Base-by-base conservation (phyloP, 441 rosid species). In the Euphorbia schlechtendalii region DNA sequence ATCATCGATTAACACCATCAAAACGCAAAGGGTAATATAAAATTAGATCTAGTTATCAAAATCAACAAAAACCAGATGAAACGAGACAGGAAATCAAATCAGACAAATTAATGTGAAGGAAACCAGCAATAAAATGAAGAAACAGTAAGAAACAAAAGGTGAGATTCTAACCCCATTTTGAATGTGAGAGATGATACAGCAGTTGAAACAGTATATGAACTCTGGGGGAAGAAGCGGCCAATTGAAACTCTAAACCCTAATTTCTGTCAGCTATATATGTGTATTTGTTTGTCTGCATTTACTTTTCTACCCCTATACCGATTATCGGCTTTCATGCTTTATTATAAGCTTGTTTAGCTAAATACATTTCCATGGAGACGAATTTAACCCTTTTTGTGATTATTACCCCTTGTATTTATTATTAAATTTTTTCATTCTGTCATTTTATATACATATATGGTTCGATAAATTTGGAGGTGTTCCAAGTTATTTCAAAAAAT, bases 131-230 rank as follows among this genome's bases (percentile, higher is more conserved):
- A n/a, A n/a, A n/a, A n/a, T n/a, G n/a, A n/a, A n/a, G n/a, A n/a
- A n/a, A n/a, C n/a, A n/a, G 13, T 32, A 8, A 8, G 17, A 8
- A 13, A 0, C 15, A 17, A 27, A 64, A 4, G 17, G 28, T 5
- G 2, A 9, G 14, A 61, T 1, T 40, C 80, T 51, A 22, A 69
- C 77, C 80, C 76, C 80, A 76, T 76, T 55, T 73, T 76, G 64
- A 30, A 56, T 46, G 53, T n/a, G 15, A 0, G 15, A 52, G 38
- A 24, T 4, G 21, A 20, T 48, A 59, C 76, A 46, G 30, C 32
- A 45, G 10, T 28, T 9, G 22, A 63, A 36, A 9, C 41, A 34
- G 56, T 20, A n/a, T 15, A 2, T 10, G 55, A 46, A 22, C 45
- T 5, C 0, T 22, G 34, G n/a, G 25, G 55, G 17, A 28, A 18